Base-by-base conservation (phyloP, 441 rosid species). In the Populus hybrid region DNA sequence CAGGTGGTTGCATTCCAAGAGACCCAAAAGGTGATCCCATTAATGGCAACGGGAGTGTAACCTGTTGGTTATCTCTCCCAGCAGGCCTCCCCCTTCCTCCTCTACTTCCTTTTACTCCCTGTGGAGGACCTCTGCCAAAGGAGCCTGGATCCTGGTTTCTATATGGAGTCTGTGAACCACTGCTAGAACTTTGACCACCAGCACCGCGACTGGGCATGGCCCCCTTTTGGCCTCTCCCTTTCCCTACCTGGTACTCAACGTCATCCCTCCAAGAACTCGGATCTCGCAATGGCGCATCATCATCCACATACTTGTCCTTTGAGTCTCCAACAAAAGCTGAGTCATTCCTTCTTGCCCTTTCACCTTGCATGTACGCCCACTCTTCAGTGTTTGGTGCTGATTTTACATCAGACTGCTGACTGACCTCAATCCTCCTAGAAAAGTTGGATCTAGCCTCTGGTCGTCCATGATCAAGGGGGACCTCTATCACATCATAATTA, bases 401-500 rank as follows among this genome's bases (percentile, higher is more conserved):
- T 75, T 87, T 94, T 35, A 74, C 79, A 74, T 92, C 91, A 75
- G 90, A 83, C 76, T 86, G 97, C 84, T 86, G 96, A 75, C 82
- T 85, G 38, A 28, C 85, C 84, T 94, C 97, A 65, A 26, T 81
- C 76, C 90, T 87, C 86, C 87, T 84, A 61, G 88, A 66, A 85
- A 89, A 82, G 83, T 78, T 85, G 72, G 94, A 85, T 61, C 88
- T 94, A 67, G 91, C 82, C n/a, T 91, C 98, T 11, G 87, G 78
- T 80, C 91, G 87, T 38, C 91, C 93, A 86, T 86, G 89, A 84
- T 89, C 98, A 83, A 87, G 90, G 74, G 97, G 94, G 82, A 94
- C 94, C 88, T 96, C 98, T 86, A 96, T 96, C 20, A 96, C 98
- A 84, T 96, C 99, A 81, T 96, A 96, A 81, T 94, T 94, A 82